A percentile compares a stretch with the other conserved stretches of the same genome.
phyloP scores from a whole-genome alignment of 257 asterid species.

The Eustoma russellianum region DNA sequence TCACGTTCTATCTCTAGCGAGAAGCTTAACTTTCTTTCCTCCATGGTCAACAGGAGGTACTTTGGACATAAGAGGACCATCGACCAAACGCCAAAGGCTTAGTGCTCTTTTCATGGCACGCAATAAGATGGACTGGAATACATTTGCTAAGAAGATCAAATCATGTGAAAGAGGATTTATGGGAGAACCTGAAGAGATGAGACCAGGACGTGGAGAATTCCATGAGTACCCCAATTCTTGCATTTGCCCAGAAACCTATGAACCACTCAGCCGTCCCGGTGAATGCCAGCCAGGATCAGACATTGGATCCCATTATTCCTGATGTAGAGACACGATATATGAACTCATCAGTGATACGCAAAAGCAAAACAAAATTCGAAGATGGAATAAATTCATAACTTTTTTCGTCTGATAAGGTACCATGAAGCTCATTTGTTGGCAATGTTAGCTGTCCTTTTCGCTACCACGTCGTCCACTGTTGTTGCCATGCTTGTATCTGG shows the following conservation, averaged over 20 bases:
- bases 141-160: conserved; percentile 74
- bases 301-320: conserved; percentile 22
- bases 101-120: conserved; percentile 56
- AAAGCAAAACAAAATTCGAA: conserved; percentile 9
- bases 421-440: no score
- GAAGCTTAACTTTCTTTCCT: conserved; percentile 6
- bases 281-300: conserved; percentile 20
- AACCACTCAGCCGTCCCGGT: conserved; percentile 17
- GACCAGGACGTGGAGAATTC: conserved; percentile 90
- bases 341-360: conserved; percentile 13
- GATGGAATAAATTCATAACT: conserved; percentile 15
- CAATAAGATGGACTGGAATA: conserved; percentile 66
- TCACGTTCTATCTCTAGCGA: no score
- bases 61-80: conserved; percentile 95
- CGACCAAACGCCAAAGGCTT: conserved; percentile 94
- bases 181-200: conserved; percentile 96
- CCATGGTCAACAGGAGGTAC: conserved; percentile 62
- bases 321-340: conserved; percentile 12
- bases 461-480: not conserved
- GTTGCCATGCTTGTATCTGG: not conserved
- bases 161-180: conserved; percentile 92
- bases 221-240: conserved; percentile 86
- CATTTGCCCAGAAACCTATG: conserved; percentile 63
- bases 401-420: conserved; percentile 40
- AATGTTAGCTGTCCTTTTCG: no score